A percentile compares a stretch with the other conserved stretches of the same genome.
These are phyloP conservation scores for Boletus tomentosulus DNA, from an alignment of 768 basidiomycete species.

Conservation along the genomic window DNA sequence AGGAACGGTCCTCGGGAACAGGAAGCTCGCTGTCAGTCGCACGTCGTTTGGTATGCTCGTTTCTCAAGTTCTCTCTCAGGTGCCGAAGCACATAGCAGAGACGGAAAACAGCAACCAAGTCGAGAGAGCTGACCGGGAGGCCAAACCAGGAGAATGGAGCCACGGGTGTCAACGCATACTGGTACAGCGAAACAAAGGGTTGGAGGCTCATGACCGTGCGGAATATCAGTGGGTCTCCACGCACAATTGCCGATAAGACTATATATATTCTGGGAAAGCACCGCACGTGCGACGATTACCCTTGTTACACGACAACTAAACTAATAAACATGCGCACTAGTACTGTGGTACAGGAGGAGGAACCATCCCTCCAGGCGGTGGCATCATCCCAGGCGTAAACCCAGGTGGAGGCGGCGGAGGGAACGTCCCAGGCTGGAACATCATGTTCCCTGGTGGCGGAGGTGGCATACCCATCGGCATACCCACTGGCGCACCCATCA, in stretches of 20 bases:
- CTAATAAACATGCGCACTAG: slow-evolving; percentile 16
- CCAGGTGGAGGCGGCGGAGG: slow-evolving; percentile 66
- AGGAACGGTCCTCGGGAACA: slow-evolving; percentile 48
- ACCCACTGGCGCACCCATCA: slow-evolving; percentile 32
- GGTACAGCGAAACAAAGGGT: slow-evolving; percentile 49
- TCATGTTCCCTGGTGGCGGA: slow-evolving; percentile 35
- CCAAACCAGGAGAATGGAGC: slow-evolving; percentile 69
- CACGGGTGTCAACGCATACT: slow-evolving; percentile 52
- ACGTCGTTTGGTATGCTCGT: slow-evolving; percentile 40
- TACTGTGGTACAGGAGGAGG: slow-evolving; percentile 40
- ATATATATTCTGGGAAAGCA: background rate
- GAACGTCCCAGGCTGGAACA: slow-evolving; percentile 45
- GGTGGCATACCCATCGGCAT: slow-evolving; percentile 37
- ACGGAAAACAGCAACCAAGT: slow-evolving; percentile 62
- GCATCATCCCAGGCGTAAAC: slow-evolving; percentile 49
- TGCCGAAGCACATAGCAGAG: slow-evolving; percentile 69
- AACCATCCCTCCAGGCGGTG: slow-evolving; percentile 32
- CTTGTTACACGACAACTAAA: background rate
- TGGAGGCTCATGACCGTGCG: slow-evolving; percentile 29
- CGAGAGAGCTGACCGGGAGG: slow-evolving; percentile 54
- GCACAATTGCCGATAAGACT: background rate
- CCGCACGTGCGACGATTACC: background rate
- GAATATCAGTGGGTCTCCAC: background rate
- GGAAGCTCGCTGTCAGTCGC: slow-evolving; percentile 30
- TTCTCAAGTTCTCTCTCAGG: slow-evolving; percentile 48